These are phyloP conservation scores for Globisporangium uncinulatum DNA, from an alignment of 352 stramenopile species.

Conservation along the genomic window DNA sequence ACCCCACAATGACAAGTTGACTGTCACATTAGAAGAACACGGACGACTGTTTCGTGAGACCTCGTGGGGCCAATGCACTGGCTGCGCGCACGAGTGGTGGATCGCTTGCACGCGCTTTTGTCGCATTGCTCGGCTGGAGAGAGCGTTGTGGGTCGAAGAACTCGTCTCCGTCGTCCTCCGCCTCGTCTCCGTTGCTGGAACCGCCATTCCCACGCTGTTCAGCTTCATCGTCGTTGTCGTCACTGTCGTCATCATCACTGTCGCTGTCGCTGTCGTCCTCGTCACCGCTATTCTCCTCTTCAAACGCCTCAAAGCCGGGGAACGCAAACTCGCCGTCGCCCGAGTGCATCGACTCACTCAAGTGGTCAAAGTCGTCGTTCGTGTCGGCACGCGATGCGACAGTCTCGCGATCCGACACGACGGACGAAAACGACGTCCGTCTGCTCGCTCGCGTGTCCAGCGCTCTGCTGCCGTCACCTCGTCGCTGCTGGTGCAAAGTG, in stretches of 20 bases:
- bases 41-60: constrained; percentile 12
- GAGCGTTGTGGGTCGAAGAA: background rate
- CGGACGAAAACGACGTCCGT: constrained; percentile 14
- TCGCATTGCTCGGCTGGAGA: background rate
- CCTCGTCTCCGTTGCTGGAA: background rate
- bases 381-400: constrained; percentile 33
- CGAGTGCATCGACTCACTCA: constrained; percentile 21
- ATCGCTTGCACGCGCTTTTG: no score
- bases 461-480: background rate
- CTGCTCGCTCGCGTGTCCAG: background rate
- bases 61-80: background rate
- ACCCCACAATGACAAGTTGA: background rate
- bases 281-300: constrained; percentile 16
- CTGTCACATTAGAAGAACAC: constrained; percentile 12
- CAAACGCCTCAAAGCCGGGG: constrained; percentile 13
- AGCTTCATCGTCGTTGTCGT: background rate
- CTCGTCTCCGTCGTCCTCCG: background rate
- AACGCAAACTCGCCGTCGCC: constrained; percentile 1
- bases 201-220: background rate
- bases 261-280: constrained; percentile 13
- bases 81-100: background rate
- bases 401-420: constrained; percentile 35
- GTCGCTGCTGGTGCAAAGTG: constrained; percentile 1
- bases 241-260: background rate
- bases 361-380: constrained; percentile 24